Conservation (phyloP, 257 asterid species). For the Henckelia pumila region DNA sequence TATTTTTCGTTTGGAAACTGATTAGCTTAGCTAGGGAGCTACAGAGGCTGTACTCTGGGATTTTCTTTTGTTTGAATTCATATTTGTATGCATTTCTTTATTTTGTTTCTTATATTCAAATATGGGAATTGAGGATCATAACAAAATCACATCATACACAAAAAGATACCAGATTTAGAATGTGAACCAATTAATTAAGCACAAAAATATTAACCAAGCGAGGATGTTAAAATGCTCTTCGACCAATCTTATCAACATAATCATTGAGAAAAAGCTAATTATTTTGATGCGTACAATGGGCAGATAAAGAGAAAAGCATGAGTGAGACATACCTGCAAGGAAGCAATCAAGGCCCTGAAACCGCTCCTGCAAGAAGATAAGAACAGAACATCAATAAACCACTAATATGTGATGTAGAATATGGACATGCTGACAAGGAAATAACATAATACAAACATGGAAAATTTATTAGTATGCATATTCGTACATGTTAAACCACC, state of each 20-base stretch:
- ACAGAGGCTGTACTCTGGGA: too few species aligned
- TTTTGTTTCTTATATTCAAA: too few species aligned
- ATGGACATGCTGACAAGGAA: too few species aligned
- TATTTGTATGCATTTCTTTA: too few species aligned
- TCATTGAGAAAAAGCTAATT: neutral
- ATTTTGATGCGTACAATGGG: neutral
- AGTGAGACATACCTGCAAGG: conserved; percentile 70
- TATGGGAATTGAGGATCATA: too few species aligned
- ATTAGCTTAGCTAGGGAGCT: too few species aligned
- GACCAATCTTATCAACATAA: neutral
- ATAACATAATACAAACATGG: neutral
- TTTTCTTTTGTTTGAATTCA: too few species aligned
- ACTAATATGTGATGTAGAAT: neutral
- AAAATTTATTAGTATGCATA: neutral
- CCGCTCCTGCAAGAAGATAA: conserved; percentile 58
- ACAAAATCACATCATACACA: neutral
- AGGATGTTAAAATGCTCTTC: neutral
- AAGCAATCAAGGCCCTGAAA: conserved; percentile 94
- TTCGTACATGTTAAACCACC: too few species aligned
- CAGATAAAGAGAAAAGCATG: neutral
- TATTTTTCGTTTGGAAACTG: too few species aligned
- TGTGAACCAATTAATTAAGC: neutral
- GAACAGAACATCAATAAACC: conserved; percentile 7
- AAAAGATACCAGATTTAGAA: neutral
- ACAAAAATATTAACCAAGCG: neutral